Evolutionary conservation across 2,329 filamentous ascomycete genomes (phyloP).

Genomic region (Diaporthe ilicicola): DNA sequence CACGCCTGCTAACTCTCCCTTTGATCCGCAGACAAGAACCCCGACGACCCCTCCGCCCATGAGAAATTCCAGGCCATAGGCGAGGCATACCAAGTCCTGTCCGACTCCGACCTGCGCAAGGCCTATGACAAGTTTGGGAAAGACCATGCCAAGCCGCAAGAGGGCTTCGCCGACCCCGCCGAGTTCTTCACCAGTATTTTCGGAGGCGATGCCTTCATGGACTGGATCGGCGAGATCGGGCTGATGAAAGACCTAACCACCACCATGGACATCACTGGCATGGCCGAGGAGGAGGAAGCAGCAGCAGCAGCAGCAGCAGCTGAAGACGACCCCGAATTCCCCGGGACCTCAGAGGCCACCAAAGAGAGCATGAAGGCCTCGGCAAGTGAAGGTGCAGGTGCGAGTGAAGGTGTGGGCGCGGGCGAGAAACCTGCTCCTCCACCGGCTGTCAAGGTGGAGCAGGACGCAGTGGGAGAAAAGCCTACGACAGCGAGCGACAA

Average conservation of each 20-base stretch:
- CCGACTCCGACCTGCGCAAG: conserved; percentile 84
- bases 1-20: conserved; percentile 25
- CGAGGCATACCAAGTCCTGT: conserved; percentile 82
- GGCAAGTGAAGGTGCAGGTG: conserved; percentile 40
- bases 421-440: conserved; percentile 42
- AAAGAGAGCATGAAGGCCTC: conserved; percentile 60
- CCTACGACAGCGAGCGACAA: conserved; percentile 34
- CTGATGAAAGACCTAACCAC: conserved; percentile 98
- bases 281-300: conserved; percentile 77
- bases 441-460: conserved; percentile 51
- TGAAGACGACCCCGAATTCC: conserved; percentile 58
- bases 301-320: conserved; percentile 46
- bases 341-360: conserved; percentile 64
- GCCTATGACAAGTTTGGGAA: conserved; percentile 98
- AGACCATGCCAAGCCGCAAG: conserved; percentile 87
- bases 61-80: conserved; percentile 91
- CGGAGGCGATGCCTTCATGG: conserved; percentile 92
- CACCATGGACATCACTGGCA: conserved; percentile 97
- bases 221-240: conserved; percentile 98
- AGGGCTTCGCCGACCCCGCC: conserved; percentile 93
- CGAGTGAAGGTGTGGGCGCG: conserved; percentile 35
- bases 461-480: conserved; percentile 38
- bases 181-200: conserved; percentile 99
- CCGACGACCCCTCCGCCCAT: conserved; percentile 91
- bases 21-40: conserved; percentile 83